Evolutionary conservation across 805 yeast genomes (phyloP), one percentile per base, ranked within the genome.

Genomic region (Tetrapisispora phaffii): DNA sequence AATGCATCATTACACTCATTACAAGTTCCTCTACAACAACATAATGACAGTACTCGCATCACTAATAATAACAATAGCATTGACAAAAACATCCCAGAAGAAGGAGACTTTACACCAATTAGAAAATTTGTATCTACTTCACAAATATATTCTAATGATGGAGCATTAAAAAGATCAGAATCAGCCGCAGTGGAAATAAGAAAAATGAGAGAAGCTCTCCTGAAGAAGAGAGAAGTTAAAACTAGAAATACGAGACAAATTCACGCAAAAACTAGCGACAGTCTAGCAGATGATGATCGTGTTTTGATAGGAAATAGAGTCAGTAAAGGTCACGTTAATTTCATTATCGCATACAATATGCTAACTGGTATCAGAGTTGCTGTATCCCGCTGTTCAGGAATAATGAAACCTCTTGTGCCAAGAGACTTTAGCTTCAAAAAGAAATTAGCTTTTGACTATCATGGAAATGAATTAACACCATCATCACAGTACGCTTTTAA

Each of bases 311-410:
- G 95, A 3, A 83, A 85, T 50, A 81, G 81, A 53, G 89, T 87
- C 34, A 76, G 82, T 50, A 97, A 93, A 64, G 97, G 96, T 36
- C 97, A 93, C 59, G 87, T 79, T 42, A 93, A 89, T 62, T 93
- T 82, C 57, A 85, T 88, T 23, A 80, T 90, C 72, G 98, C 97
- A 1, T 94, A 93, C 64, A 88, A 90, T 63, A 90, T 93, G 97
- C 74, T 94, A 47, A 89, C 97, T 0, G 98, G 99, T 2, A 93
- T 93, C 39, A 74, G 98, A 46, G 95, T 88, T 8, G 89, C 97
- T 0, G 97, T 93, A 0, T 86, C 96, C 3, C 71, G 96, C 47
- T 83, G 95, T 56, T 85, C 96, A 0, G 94, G 95, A 32, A 73
- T 82, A 10, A 84, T 86, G 76, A 76, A 82, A 44, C 81, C 82